phyloP scores from a whole-genome alignment of 441 rosid species.

The Arabidopsis lyrata region DNA sequence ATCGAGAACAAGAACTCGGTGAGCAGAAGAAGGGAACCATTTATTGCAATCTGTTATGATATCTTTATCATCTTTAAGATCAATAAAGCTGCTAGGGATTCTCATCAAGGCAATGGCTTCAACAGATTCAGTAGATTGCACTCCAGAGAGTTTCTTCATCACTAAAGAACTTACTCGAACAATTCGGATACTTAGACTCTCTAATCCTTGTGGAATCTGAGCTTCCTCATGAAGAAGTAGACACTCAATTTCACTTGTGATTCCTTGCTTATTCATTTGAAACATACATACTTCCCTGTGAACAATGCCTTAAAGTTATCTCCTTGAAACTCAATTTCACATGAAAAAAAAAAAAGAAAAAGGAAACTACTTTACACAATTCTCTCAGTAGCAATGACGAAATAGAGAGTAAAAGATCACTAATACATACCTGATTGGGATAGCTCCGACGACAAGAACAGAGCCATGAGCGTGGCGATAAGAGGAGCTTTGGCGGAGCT shows the following conservation, averaged over 20 bases:
- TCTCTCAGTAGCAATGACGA: background rate
- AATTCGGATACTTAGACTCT: conserved; percentile 43
- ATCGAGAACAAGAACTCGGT: conserved; percentile 84
- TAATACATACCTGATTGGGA: conserved; percentile 70
- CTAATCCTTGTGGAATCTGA: conserved; percentile 61
- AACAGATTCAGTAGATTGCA: conserved; percentile 77
- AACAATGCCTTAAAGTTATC: conserved; percentile 27
- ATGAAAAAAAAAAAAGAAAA: background rate
- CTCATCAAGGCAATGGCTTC: conserved; percentile 87
- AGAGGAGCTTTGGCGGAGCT: conserved; percentile 78
- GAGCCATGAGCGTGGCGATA: conserved; percentile 82
- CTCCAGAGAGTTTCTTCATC: conserved; percentile 85
- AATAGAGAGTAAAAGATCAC: background rate
- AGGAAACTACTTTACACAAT: background rate
- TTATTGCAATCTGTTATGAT: conserved; percentile 47
- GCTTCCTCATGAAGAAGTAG: conserved; percentile 68
- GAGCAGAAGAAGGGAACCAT: conserved; percentile 70
- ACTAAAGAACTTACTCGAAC: conserved; percentile 68
- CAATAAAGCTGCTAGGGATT: conserved; percentile 66
- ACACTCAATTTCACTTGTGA: conserved; percentile 58
- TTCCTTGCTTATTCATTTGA: conserved; percentile 52
- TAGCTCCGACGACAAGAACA: conserved; percentile 78
- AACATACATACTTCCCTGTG: conserved; percentile 75
- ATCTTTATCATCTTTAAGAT: conserved; percentile 43
- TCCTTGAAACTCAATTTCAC: background rate